A percentile compares a stretch with the other conserved stretches of the same genome.
These are phyloP conservation scores for Grammothele lineata DNA, from an alignment of 768 basidiomycete species.

Conservation along the genomic window DNA sequence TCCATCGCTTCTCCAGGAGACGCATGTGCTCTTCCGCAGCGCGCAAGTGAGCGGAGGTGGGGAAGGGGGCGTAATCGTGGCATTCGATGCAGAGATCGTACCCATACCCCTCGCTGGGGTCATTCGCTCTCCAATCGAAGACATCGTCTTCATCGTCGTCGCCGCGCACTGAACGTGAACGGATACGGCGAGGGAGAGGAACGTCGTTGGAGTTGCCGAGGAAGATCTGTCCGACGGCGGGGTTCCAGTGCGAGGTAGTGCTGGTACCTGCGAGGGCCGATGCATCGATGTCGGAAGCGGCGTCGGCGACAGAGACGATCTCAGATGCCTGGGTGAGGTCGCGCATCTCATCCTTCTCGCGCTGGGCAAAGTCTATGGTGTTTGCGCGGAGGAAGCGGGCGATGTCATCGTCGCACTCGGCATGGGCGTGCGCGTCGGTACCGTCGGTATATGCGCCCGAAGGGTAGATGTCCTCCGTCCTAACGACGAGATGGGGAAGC, in stretches of 20 bases:
- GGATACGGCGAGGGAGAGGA: conserved; percentile 30
- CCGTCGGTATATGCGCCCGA: conserved; percentile 31
- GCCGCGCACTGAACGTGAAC: conserved; percentile 12
- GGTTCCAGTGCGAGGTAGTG: conserved; percentile 46
- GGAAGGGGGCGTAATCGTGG: conserved; percentile 76
- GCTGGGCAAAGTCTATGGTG: conserved; percentile 75
- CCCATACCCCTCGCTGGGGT: conserved; percentile 52
- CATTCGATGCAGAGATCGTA: conserved; percentile 89
- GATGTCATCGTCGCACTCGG: conserved; percentile 9
- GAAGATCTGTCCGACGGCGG: conserved; percentile 63
- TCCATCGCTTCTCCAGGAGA: conserved; percentile 66
- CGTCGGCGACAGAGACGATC: conserved; percentile 49
- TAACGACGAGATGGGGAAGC: conserved; percentile 51
- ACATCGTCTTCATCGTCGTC: conserved; percentile 25
- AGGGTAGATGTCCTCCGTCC: conserved; percentile 34
- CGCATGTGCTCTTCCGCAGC: conserved; percentile 74
- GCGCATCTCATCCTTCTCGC: conserved; percentile 88
- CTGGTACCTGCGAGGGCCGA: conserved; percentile 26
- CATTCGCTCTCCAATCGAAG: conserved; percentile 35
- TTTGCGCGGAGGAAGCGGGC: conserved; percentile 33
- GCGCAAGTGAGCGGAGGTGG: conserved; percentile 58
- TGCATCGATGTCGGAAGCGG: conserved; percentile 9
- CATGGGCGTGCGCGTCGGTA: conserved; percentile 27
- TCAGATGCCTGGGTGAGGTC: conserved; percentile 80
- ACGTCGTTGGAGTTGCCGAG: conserved; percentile 85